Base-by-base conservation (phyloP, 129 eudicot species). In the Flaveria brownii region DNA sequence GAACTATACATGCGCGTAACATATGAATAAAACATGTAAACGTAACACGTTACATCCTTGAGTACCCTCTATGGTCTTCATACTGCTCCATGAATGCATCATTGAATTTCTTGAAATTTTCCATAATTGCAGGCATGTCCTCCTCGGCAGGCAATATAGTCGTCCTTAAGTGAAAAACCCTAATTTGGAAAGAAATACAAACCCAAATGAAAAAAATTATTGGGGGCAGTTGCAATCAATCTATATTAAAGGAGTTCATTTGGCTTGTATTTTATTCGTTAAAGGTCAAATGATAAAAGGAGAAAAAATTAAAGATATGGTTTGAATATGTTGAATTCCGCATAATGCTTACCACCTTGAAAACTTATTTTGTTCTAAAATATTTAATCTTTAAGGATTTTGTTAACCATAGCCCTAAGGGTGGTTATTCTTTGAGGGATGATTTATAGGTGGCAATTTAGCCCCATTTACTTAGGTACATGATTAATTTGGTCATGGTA, bases 91-190 rank as follows among this genome's bases (percentile, higher is more conserved):
- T 94, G 89, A 91, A 94, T 26, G 71, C 91, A 71, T 94, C 96
- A 18, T 94, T 94, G 79, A 94, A 94, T 87, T 91, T 87, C 96
- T 94, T 94, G 91, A 89, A 94, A 79, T 93, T 91, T 4, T 46
- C 90, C 98, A 94, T 94, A 50, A 94, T 94, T 13, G 89, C 97
- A 64, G 98, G 98, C 98, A 91, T 94, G 70, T 91, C 97, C 77
- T 91, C 97, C 74, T 94, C 98, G 5, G 96, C 98, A 8, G 98
- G 98, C 75, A 93, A 85, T 82, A 94, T 94, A 26, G 98, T 94
- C 42, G 97, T 91, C 86, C 98, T 89, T 85, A 94, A 70, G 70
- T 94, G 97, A 87, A 94, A 94, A 23, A 91, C 98, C 87, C 98
- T 94, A 77, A 26, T 70, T 17, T n/a, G 1, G 1, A 77, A 52